Percentiles rank a stretch among this genome's conserved stretches.
These are phyloP conservation scores for Umbellularia californica DNA, from an alignment of 164 flowering plant genomes.

Conservation along the genomic window DNA sequence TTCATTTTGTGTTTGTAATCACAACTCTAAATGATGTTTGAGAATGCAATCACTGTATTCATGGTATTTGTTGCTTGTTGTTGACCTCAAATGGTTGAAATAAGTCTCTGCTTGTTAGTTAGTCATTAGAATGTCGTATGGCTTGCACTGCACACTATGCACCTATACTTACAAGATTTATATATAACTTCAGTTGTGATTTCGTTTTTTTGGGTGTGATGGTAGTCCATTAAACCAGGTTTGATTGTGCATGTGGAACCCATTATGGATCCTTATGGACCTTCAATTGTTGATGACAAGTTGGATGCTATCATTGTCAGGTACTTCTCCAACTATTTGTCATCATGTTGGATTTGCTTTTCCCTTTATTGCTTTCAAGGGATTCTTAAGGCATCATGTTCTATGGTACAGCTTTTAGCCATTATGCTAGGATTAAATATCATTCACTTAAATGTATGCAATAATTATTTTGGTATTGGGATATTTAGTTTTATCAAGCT, in stretches of 20 bases:
- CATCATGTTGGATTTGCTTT: too few relatives aligned
- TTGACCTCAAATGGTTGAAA: too few relatives aligned
- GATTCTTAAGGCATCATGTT: not conserved
- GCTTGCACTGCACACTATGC: too few relatives aligned
- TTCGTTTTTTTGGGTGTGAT: not conserved
- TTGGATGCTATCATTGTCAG: conserved; percentile 96
- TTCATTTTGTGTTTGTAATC: not conserved
- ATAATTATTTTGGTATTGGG: too few relatives aligned
- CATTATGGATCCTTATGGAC: conserved; percentile 89
- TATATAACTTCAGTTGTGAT: not conserved
- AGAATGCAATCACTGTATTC: not conserved
- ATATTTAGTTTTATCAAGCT: too few relatives aligned
- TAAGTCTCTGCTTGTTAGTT: too few relatives aligned
- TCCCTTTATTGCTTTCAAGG: not conserved
- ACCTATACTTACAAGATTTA: too few relatives aligned
- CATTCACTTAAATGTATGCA: too few relatives aligned
- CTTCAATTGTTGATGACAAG: conserved; percentile 79
- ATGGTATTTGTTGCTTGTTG: not conserved
- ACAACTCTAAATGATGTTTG: not conserved
- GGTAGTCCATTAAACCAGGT: conserved; percentile 72
- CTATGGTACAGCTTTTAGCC: too few relatives aligned
- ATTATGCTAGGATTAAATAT: too few relatives aligned
- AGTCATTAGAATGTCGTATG: too few relatives aligned
- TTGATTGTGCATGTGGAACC: conserved; percentile 75
- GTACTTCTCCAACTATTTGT: conserved; percentile 25